phyloP scores from a whole-genome alignment of 2,329 filamentous ascomycete genomes.

The Exophiala xenobiotica region DNA sequence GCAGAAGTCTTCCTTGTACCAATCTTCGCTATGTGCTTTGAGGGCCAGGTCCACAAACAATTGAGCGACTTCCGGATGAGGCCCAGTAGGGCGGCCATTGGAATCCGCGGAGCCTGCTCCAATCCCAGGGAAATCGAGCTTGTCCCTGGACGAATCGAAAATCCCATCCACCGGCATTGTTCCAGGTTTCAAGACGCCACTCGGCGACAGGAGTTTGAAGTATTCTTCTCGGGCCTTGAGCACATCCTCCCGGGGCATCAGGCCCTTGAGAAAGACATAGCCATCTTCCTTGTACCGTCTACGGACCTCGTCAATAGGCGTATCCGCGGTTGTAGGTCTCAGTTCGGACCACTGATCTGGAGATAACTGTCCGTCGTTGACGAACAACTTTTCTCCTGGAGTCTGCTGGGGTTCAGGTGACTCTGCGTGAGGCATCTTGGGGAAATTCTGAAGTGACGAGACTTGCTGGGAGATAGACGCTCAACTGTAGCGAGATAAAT shows the following conservation, averaged over 20 bases:
- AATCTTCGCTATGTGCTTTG: conserved; percentile 53
- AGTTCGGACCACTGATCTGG: conserved; percentile 46
- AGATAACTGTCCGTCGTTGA: conserved; percentile 50
- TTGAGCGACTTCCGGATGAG: conserved; percentile 38
- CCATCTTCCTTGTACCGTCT: conserved; percentile 50
- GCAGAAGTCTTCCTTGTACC: conserved; percentile 57
- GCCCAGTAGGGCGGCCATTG: conserved; percentile 48
- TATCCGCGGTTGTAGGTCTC: conserved; percentile 43
- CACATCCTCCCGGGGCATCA: conserved; percentile 55
- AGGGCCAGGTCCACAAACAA: conserved; percentile 53
- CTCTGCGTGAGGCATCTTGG: conserved; percentile 22
- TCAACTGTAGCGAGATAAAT: no score
- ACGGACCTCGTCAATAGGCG: conserved; percentile 51
- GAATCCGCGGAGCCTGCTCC: conserved; percentile 50
- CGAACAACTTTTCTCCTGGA: conserved; percentile 34
- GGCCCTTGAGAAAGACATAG: conserved; percentile 56
- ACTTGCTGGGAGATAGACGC: no score
- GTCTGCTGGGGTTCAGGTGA: conserved; percentile 2
- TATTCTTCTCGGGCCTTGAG: conserved; percentile 53
- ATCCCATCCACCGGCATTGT: conserved; percentile 54
- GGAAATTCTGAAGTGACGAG: not conserved
- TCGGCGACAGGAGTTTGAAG: conserved; percentile 55
- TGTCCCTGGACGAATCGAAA: conserved; percentile 48
- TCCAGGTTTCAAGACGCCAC: conserved; percentile 56
- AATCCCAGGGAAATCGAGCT: conserved; percentile 52